Evolutionary conservation across 2,329 filamentous ascomycete genomes (phyloP), one percentile per base, ranked within the genome.

Genomic region (Hymenoscyphus repandus): DNA sequence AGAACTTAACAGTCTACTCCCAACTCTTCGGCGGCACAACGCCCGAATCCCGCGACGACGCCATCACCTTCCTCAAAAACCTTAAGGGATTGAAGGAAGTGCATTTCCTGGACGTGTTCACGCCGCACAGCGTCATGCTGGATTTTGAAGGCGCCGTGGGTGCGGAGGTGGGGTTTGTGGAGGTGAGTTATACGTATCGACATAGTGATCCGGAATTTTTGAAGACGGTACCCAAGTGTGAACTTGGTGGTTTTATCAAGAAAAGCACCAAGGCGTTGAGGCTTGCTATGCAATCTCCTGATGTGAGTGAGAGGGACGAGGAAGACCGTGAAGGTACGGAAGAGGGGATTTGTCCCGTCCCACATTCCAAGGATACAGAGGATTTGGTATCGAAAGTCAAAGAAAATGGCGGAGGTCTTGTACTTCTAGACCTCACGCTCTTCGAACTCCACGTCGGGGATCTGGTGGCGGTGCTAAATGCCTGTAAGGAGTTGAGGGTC

Each of bases 21-120:
- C 72, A 75, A 54, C 62, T 75, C 1, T 67, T 76, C 30, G 70
- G 68, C 13, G 73, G 74, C 5, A 69, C 73, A 10, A 69, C 66
- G 6, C 53, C 61, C 2, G 66, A 68, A 13, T 66, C 64, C 2
- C 59, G 65, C 12, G 56, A 65, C 13, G 73, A 76, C 55, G 73
- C 71, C 0, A 53, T 71, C 0, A 52, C 62, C 7, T 74, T 76
- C 59, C 40, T 61, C 10, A 61, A 65, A 13, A 58, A 56, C 5
- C 60, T 68, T 15, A 60, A 58, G 1, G 57, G 62, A 1, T 58
- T 77, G 18, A 54, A 65, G 7, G 72, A 72, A 12, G 41, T 75
- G 45, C 73, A 75, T 58, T 56, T 76, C n/a, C 65, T 76, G 12
- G 74, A 76, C 55, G 69, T 72, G 12, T 75, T 76, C 52, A 67